These are phyloP conservation scores for Penicillium vulpinum DNA, from an alignment of 2,329 filamentous ascomycete genomes.

Conservation along the genomic window DNA sequence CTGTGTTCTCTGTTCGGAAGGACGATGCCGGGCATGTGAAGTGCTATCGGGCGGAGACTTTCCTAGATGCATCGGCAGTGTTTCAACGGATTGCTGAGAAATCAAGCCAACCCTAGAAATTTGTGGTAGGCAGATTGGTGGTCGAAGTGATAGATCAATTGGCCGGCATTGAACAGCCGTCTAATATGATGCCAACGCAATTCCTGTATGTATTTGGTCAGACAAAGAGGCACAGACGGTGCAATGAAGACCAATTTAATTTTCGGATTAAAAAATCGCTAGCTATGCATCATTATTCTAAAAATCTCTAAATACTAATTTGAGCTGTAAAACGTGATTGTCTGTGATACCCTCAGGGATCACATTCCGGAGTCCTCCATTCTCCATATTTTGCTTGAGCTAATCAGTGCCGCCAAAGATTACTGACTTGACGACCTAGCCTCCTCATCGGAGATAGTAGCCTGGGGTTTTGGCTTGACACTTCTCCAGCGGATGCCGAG, in stretches of 20 bases:
- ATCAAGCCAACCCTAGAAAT: too few relatives aligned
- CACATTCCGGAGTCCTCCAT: background rate
- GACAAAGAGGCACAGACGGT: too few relatives aligned
- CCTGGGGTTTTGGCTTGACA: background rate
- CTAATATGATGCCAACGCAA: too few relatives aligned
- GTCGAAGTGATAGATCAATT: too few relatives aligned
- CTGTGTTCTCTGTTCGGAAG: slow-evolving; percentile 1
- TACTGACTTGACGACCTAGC: background rate
- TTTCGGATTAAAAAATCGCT: background rate
- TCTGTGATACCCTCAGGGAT: background rate
- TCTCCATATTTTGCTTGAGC: background rate
- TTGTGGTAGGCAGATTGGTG: too few relatives aligned
- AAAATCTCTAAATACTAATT: background rate
- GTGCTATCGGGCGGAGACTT: slow-evolving; percentile 10
- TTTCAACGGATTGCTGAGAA: slow-evolving; percentile 7
- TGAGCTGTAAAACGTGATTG: background rate
- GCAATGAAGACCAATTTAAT: background rate
- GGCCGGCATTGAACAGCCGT: too few relatives aligned
- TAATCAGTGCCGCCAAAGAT: background rate
- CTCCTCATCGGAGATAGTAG: background rate
- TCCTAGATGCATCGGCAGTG: slow-evolving; percentile 2
- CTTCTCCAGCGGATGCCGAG: background rate
- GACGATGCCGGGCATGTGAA: slow-evolving; percentile 1
- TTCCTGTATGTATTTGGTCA: too few relatives aligned
- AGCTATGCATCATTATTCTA: background rate